Evolutionary conservation across 129 eudicot species (phyloP), one percentile per base, ranked within the genome.

Genomic region (Tagetes erecta): DNA sequence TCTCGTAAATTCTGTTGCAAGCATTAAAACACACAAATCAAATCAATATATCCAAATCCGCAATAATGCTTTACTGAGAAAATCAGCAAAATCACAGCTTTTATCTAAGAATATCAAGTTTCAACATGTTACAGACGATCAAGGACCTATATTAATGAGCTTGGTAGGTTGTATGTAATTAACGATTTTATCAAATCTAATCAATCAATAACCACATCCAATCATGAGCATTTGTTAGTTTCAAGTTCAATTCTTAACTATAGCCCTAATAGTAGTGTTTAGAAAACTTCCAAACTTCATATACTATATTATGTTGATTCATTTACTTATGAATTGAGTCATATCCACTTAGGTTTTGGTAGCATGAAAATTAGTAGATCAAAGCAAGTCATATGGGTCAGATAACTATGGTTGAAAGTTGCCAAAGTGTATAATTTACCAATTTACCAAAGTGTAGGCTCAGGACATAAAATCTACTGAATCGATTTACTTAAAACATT

Each of bases 1-100:
- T 83, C 86, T 73, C 80, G 83, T 72, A 75, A 76, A 63, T 80
- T 76, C 90, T 86, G 90, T 77, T 41, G 58, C 58, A 42, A 57
- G 27, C 57, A 74, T 47, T 8, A 67, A 41, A 63, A 49, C 68
- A 64, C 27, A 39, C 68, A 35, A 41, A 63, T 35, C 12, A 41
- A 67, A 71, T 80, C 70, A 74, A 55, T 9, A 49, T 27, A 40
- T 37, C 31, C 11, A 13, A 39, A 35, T 5, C 74, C 36, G 1
- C 66, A 11, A n/a, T 58, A 56, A 31, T 58, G 37, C 58, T 34
- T 11, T 1, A 46, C 9, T 33, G 8, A 39, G 40, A 34, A 62
- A 45, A 60, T 62, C 20, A 33, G 33, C 33, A 57, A 44, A 73
- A 44, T n/a, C 60, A 73, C 34, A 2, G 49, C 12, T 27, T 14